A percentile compares a stretch with the other conserved stretches of the same genome.
These are phyloP conservation scores for Sphaerostilbella broomeana DNA, from an alignment of 2,329 filamentous ascomycete genomes.

Conservation along the genomic window DNA sequence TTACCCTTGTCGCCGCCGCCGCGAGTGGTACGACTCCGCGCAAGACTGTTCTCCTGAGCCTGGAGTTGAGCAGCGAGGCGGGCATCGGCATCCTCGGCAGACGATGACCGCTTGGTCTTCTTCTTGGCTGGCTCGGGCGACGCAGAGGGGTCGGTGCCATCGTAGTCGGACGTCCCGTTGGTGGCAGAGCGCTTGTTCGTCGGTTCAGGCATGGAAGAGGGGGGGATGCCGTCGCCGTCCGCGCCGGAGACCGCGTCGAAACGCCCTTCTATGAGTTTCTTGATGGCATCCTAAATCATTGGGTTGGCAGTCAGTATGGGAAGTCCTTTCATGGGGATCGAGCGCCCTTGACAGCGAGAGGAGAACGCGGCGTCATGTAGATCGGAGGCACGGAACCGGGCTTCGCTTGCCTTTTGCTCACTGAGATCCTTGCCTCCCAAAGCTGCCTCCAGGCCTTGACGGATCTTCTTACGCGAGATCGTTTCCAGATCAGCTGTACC, in stretches of 20 bases:
- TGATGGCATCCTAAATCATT: conserved; percentile 54
- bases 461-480: conserved; percentile 58
- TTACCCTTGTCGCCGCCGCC: conserved; percentile 59
- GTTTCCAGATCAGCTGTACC: conserved; percentile 52
- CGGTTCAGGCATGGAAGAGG: conserved; percentile 24
- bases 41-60: conserved; percentile 76
- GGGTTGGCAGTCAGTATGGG: too few relatives aligned
- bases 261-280: conserved; percentile 63
- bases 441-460: conserved; percentile 47
- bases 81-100: conserved; percentile 70
- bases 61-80: conserved; percentile 81
- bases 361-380: not conserved
- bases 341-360: not conserved
- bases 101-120: conserved; percentile 60
- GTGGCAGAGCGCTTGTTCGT: conserved; percentile 29
- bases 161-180: conserved; percentile 31
- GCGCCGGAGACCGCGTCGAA: conserved; percentile 61
- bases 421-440: conserved; percentile 52
- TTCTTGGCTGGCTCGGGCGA: conserved; percentile 46
- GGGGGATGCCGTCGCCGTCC: conserved; percentile 37
- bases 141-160: conserved; percentile 43
- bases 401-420: conserved; percentile 49
- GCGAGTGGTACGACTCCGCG: conserved; percentile 64
- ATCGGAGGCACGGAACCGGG: too few relatives aligned
- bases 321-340: not conserved